Base-by-base conservation (phyloP, 495 filamentous ascomycete genomes). In the Choiromyces venosus region DNA sequence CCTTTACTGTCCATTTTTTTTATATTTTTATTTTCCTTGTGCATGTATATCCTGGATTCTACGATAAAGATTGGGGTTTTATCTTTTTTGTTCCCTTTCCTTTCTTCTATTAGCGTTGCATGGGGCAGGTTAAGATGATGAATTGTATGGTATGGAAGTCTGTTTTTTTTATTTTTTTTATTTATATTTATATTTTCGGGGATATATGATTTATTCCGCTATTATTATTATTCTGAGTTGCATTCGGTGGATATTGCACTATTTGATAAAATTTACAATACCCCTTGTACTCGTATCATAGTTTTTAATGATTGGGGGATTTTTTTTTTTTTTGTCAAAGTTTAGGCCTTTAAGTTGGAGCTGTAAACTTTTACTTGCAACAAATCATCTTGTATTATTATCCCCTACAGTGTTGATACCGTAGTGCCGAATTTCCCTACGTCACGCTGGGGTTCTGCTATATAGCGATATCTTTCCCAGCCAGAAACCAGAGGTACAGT, bases 21-120 rank as follows among this genome's bases (percentile, higher is more conserved):
- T 16, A 1, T 16, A 9, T 16, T 10, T 61, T 14, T 14, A 29
- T 8, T 25, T 56, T 4, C 10, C 25, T 25, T 16, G n/a, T 61
- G 52, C 29, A 56, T 56, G 52, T 61, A 56, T 56, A 61, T 61
- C 52, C 29, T 61, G 52, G n/a, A 61, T 29, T 61, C 52, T 61
- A 16, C 10, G n/a, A 4, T 29, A 14, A 29, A 29, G 25, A 61
- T 9, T 19, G n/a, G 19, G 19, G n/a, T n/a, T n/a, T n/a, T n/a
- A n/a, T 56, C 12, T 56, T 56, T 25, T 25, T 3, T 56, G 14
- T 42, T 42, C 18, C 1, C 18, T 42, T 44, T 16, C 29, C 9
- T 61, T 29, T 61, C 5, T 61, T 29, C n/a, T n/a, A n/a, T 61
- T 61, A 61, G 52, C 52, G 52, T 61, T 61, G 52, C 52, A 61